Base-by-base conservation (phyloP, 345 rosid species). In the Gynandropsis gynandra region DNA sequence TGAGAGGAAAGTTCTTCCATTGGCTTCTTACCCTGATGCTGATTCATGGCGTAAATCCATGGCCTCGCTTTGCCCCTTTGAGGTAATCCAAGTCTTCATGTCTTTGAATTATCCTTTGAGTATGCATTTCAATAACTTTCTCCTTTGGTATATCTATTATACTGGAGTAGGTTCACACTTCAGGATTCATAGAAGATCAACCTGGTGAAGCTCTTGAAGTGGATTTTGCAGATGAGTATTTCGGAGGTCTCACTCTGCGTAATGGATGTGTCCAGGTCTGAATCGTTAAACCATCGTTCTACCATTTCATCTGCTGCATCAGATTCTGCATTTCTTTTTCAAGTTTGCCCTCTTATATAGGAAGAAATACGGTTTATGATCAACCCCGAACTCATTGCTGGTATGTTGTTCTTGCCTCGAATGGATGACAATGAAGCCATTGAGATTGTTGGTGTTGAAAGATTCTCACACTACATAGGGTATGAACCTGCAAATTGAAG, bases 341-440 rank as follows among this genome's bases (percentile, higher is more conserved):
- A 43, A 1, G 38, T 45, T 40, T 29, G 34, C 3, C 12, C 37
- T 42, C 36, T 47, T 45, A 15, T 69, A 63, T 60, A 87, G 98
- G 98, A 90, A 79, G 96, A 90, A 58, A 80, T 90, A 59, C 87
- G 82, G 50, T 90, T 90, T 65, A 64, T 90, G 96, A 79, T 83
- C 52, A 80, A 76, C 67, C 96, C 96, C 1, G 96, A 90, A 59
- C 74, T 90, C 50, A 84, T 90, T 48, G 84, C 75, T 11, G 79
- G 98, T 41, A 83, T 90, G 96, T 65, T 84, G 47, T 84, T 87
- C 81, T 79, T 87, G 73, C 92, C 98, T 66, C 73, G 83, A 45
- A 82, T 87, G 87, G 87, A 69, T 33, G 77, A 70, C 47, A 90
- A 87, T 56, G 95, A 87, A 69, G 87, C 98, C 9, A 73, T 90